Conservation (phyloP, 371 early-diverging fungal species). For the Sporodiniella umbellata region DNA sequence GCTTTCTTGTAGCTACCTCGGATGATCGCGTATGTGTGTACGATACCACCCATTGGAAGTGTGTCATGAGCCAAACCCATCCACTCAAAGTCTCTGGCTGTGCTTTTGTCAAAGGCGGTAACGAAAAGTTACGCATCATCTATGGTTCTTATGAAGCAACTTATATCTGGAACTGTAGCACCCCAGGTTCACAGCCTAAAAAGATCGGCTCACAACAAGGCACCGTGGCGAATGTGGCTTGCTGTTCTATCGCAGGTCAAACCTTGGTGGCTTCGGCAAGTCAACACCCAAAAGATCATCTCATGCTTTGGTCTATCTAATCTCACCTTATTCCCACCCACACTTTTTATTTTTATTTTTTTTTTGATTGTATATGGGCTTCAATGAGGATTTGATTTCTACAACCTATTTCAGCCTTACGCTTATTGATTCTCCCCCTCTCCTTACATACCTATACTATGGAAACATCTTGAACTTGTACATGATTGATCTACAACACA, state of each 20-base stretch:
- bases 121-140: slow-evolving; percentile 35
- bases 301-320: slow-evolving; percentile 43
- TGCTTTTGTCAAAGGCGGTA: slow-evolving; percentile 37
- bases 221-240: slow-evolving; percentile 32
- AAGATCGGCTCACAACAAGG: slow-evolving; percentile 34
- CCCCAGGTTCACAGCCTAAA: slow-evolving; percentile 37
- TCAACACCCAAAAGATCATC: slow-evolving; percentile 34
- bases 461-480: no score
- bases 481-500: no score
- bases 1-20: slow-evolving; percentile 56
- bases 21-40: slow-evolving; percentile 53
- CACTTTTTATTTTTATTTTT: neutral
- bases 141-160: slow-evolving; percentile 60
- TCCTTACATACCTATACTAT: no score
- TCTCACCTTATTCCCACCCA: neutral
- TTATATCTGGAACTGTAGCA: slow-evolving; percentile 51
- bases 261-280: slow-evolving; percentile 40
- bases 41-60: slow-evolving; percentile 50
- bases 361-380: neutral
- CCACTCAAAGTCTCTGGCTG: slow-evolving; percentile 46
- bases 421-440: neutral
- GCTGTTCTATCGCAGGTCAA: slow-evolving; percentile 25
- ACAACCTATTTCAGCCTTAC: neutral
- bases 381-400: neutral
- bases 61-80: slow-evolving; percentile 22